phyloP scores from a whole-genome alignment of 768 basidiomycete genomes.

The Sarcomyxa edulis region DNA sequence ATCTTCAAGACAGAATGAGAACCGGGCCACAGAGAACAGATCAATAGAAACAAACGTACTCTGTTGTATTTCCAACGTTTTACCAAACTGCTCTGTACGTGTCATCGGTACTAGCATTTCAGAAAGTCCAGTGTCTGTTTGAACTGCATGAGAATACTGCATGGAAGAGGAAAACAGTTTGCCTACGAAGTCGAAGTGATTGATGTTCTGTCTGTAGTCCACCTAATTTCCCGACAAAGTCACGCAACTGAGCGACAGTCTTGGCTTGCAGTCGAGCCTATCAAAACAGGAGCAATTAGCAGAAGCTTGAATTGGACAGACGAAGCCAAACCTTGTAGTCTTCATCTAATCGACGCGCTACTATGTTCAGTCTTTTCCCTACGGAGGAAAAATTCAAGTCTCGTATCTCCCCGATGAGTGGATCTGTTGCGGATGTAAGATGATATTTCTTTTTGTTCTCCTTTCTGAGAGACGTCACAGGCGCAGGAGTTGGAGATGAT shows the following conservation, averaged over 20 bases:
- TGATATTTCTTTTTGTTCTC: constrained; percentile 90
- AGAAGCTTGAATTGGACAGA: background rate
- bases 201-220: constrained; percentile 92
- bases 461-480: constrained; percentile 51
- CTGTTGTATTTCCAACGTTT: constrained; percentile 91
- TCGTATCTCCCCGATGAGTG: constrained; percentile 75
- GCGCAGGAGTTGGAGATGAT: constrained; percentile 30
- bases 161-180: constrained; percentile 12
- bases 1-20: constrained; percentile 42
- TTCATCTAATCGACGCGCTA: constrained; percentile 82
- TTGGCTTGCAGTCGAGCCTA: constrained; percentile 84
- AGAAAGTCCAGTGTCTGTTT: constrained; percentile 86
- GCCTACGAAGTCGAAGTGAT: constrained; percentile 82
- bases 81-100: constrained; percentile 83
- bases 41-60: constrained; percentile 43
- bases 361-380: constrained; percentile 72
- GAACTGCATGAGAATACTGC: constrained; percentile 6
- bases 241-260: constrained; percentile 85
- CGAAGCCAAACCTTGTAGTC: constrained; percentile 72
- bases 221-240: constrained; percentile 93
- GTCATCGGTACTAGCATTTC: constrained; percentile 86
- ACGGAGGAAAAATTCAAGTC: constrained; percentile 92
- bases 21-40: constrained; percentile 1
- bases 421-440: constrained; percentile 72
- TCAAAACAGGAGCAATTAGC: constrained; percentile 3